Base-by-base conservation (phyloP, 2,329 filamentous ascomycete genomes). In the Xylaria sp. region DNA sequence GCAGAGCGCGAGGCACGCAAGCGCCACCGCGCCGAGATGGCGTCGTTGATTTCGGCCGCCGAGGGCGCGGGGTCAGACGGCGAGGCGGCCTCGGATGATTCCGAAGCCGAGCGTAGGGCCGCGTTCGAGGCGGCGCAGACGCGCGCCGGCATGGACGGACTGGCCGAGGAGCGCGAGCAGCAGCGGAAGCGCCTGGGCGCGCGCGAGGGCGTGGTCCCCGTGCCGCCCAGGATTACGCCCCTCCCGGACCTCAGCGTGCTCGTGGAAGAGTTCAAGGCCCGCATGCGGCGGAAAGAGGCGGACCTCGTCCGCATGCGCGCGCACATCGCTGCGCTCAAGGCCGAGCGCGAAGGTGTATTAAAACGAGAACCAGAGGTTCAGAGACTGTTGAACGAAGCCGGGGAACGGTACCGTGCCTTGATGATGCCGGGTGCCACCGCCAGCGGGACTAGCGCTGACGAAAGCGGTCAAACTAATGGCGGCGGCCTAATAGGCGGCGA, bases 51-150 rank as follows among this genome's bases (percentile, higher is more conserved):
- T 75, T 85, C 90, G 3, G 88, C 91, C 56, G 94, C 94, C 2
- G 92, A 97, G 78, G 89, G 86, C 85, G 86, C 8, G 1, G 69
- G 54, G 3, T 63, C 62, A 4, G 71, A 65, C 19, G 75, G 69
- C 51, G 87, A 86, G 2, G 88, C 88, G 12, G 89, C 86, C 17
- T 88, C 88, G 7, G 89, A 87, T n/a, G 92, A 95, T 63, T 90
- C 88, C 24, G 89, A 90, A 53, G 89, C 89, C 0, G 89, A 91
- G 77, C 86, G 91, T 17, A 89, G 90, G 65, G 93, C 91, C 2
- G 94, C 93, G 0, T 98, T 97, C 80, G 94, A 97, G 79, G 88
- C 90, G 11, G 91, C 93, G 4, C 95, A 98, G 81, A 94, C 93
- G 8, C 88, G 92, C 21, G 92, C 93, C 3, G 95, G 93, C n/a